These are phyloP conservation scores for Claviceps arundinis DNA, from an alignment of 2,329 filamentous ascomycete genomes.

Conservation along the genomic window DNA sequence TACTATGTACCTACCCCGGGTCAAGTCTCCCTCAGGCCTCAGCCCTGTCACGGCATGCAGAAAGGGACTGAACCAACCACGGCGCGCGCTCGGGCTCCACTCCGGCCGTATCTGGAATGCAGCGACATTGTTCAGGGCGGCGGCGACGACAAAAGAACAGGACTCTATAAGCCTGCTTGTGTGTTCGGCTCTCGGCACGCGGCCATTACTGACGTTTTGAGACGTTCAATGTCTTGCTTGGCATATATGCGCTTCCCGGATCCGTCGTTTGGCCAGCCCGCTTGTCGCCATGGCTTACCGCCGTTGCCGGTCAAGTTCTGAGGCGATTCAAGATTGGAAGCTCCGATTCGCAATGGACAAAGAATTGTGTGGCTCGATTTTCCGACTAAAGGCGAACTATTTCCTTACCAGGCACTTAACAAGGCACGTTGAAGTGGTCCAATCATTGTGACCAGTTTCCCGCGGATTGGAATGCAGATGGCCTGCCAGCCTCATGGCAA, in stretches of 20 bases:
- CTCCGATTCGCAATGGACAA: slow-evolving; percentile 1
- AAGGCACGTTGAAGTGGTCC: not conserved
- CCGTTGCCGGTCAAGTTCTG: not conserved
- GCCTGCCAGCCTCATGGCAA: not conserved
- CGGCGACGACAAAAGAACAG: not conserved
- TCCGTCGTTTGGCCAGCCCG: not conserved
- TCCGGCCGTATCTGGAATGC: slow-evolving; percentile 7
- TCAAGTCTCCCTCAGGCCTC: slow-evolving; percentile 3
- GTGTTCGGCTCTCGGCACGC: too few relatives aligned
- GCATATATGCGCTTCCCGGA: not conserved
- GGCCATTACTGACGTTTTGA: not conserved
- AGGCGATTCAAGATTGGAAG: not conserved
- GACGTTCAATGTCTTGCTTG: not conserved
- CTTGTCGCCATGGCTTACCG: not conserved
- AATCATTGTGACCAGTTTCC: not conserved
- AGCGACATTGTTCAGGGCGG: slow-evolving; percentile 3
- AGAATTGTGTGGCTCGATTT: not conserved
- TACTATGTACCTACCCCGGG: too few relatives aligned
- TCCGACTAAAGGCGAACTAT: too few relatives aligned
- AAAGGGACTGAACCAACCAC: slow-evolving; percentile 2
- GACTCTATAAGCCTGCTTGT: too few relatives aligned
- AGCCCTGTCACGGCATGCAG: slow-evolving; percentile 9
- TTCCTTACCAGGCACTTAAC: too few relatives aligned
- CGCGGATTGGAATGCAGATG: not conserved
- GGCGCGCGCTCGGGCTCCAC: not conserved